These are phyloP conservation scores for Lasiosphaeria miniovina DNA, from an alignment of 495 filamentous ascomycete genomes.

Conservation along the genomic window DNA sequence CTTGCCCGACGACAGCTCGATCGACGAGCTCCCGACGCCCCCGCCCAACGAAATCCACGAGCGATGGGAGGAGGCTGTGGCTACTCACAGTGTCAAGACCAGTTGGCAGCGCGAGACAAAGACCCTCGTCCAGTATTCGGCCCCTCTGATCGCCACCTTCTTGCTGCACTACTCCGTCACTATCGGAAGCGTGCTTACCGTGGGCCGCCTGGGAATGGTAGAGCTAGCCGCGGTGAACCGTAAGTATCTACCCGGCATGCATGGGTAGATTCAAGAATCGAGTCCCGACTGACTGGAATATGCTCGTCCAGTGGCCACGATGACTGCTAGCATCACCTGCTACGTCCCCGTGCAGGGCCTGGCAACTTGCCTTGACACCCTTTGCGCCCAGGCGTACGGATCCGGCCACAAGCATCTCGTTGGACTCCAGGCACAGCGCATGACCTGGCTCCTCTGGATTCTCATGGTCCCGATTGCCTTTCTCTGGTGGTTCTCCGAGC, in stretches of 20 bases:
- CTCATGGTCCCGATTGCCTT: constrained; percentile 61
- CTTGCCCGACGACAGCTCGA: constrained; percentile 10
- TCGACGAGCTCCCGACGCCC: constrained; percentile 10
- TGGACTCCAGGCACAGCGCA: constrained; percentile 68
- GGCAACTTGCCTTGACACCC: constrained; percentile 66
- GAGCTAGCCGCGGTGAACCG: constrained; percentile 62
- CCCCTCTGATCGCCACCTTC: constrained; percentile 63
- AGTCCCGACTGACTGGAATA: constrained; percentile 5
- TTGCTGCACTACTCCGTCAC: constrained; percentile 70
- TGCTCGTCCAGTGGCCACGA: constrained; percentile 51
- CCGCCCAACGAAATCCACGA: constrained; percentile 21
- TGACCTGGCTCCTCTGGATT: constrained; percentile 62
- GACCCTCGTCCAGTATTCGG: constrained; percentile 55
- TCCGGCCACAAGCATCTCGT: constrained; percentile 65
- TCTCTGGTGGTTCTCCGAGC: constrained; percentile 57
- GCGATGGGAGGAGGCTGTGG: constrained; percentile 76
- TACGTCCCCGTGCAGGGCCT: constrained; percentile 70
- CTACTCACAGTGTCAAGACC: constrained; percentile 68
- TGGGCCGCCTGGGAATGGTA: constrained; percentile 59
- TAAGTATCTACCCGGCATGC: constrained; percentile 16
- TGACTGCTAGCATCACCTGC: constrained; percentile 73
- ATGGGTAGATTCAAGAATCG: not conserved
- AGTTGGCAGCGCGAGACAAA: constrained; percentile 80
- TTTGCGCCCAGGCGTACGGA: constrained; percentile 73
- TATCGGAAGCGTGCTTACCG: constrained; percentile 64